Percentiles rank a stretch among this genome's conserved stretches.
These are phyloP conservation scores for Penicillium vulpinum DNA, from an alignment of 2,329 filamentous ascomycete species.

Conservation along the genomic window DNA sequence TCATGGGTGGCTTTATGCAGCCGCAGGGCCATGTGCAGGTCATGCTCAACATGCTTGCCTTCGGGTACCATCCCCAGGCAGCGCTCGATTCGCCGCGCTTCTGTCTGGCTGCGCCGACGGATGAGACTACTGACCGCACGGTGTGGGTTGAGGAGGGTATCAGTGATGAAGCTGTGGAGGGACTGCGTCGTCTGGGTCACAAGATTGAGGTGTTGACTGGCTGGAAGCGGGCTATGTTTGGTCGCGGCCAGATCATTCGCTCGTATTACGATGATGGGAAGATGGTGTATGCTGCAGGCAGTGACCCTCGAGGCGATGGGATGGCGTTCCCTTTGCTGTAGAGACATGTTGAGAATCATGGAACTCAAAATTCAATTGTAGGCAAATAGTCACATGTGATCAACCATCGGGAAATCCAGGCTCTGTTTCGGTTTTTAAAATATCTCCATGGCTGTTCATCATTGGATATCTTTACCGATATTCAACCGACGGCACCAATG, in stretches of 20 bases:
- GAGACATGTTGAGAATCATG: neutral
- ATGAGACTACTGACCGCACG: conserved; percentile 43
- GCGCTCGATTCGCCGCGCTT: conserved; percentile 89
- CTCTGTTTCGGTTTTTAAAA: neutral
- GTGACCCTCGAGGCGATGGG: conserved; percentile 85
- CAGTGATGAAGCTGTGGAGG: conserved; percentile 19
- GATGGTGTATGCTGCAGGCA: conserved; percentile 81
- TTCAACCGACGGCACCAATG: neutral
- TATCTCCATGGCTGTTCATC: neutral
- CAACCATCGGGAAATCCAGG: neutral
- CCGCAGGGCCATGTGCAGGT: conserved; percentile 96
- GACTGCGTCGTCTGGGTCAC: conserved; percentile 22
- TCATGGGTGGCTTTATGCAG: conserved; percentile 99
- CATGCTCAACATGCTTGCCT: conserved; percentile 82
- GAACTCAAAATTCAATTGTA: neutral
- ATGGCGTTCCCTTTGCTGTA: conserved; percentile 55
- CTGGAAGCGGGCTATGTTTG: conserved; percentile 24
- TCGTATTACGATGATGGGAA: conserved; percentile 71
- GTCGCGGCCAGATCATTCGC: conserved; percentile 26
- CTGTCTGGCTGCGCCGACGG: conserved; percentile 74
- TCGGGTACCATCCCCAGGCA: conserved; percentile 77
- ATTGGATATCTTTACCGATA: neutral
- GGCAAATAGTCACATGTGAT: neutral
- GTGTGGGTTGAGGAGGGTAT: conserved; percentile 27
- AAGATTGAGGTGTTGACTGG: conserved; percentile 22